These are phyloP conservation scores for Aspergillus quadricinctus DNA, from an alignment of 2,329 filamentous ascomycete species.

Conservation along the genomic window DNA sequence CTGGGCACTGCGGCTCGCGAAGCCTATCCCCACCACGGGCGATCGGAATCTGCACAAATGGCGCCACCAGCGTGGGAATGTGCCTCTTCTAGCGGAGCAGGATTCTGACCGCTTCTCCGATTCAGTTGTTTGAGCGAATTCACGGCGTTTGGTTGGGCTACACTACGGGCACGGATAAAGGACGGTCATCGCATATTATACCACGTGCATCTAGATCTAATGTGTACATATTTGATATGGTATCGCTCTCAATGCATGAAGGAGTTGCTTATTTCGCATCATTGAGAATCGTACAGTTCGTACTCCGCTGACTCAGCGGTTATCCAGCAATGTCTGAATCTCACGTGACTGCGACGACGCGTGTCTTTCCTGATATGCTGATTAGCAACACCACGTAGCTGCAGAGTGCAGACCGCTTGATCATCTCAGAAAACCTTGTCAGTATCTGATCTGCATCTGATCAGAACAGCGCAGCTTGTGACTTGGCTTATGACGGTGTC, in stretches of 20 bases:
- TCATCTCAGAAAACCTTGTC: too few species aligned
- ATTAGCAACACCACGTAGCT: too few species aligned
- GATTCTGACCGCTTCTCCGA: neutral
- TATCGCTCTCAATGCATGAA: neutral
- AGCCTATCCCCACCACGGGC: slow-evolving; percentile 51
- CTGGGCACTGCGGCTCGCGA: slow-evolving; percentile 48
- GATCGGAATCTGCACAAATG: slow-evolving; percentile 18
- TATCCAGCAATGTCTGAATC: too few species aligned
- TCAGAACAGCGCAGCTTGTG: too few species aligned
- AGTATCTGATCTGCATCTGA: too few species aligned
- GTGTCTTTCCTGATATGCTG: too few species aligned
- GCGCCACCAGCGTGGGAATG: neutral
- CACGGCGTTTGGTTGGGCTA: neutral
- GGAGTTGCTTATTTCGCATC: neutral
- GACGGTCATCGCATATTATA: neutral
- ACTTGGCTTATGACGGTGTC: too few species aligned
- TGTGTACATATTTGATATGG: neutral
- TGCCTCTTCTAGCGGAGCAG: neutral
- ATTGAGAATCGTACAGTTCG: neutral
- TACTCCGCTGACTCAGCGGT: too few species aligned
- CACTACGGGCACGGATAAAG: neutral
- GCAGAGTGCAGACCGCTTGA: too few species aligned
- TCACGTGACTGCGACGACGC: too few species aligned
- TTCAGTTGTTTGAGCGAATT: neutral
- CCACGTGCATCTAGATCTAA: neutral